phyloP scores from a whole-genome alignment of 805 yeast species.

The Saturnispora hagleri region DNA sequence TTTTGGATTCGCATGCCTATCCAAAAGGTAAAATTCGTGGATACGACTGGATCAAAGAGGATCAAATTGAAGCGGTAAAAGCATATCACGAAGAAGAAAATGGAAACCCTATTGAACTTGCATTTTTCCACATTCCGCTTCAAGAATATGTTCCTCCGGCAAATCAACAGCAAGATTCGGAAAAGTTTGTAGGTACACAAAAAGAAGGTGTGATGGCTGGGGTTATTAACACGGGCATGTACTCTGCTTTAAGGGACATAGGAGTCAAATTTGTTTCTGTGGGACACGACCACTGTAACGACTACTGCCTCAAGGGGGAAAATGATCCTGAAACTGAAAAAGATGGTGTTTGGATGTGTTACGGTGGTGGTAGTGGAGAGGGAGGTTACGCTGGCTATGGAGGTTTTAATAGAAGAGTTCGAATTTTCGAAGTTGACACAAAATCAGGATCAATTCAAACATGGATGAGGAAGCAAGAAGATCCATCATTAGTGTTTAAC shows the following conservation, averaged over 20 bases:
- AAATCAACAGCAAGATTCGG: background rate
- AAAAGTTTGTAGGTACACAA: slow-evolving; percentile 45
- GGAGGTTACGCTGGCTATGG: slow-evolving; percentile 96
- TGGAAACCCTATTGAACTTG: slow-evolving; percentile 53
- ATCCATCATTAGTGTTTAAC: slow-evolving; percentile 29
- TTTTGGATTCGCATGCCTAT: slow-evolving; percentile 78
- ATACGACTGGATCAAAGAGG: slow-evolving; percentile 68
- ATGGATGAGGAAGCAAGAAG: slow-evolving; percentile 66
- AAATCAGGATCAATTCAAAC: slow-evolving; percentile 39
- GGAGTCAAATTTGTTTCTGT: slow-evolving; percentile 72
- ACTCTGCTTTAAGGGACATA: slow-evolving; percentile 45
- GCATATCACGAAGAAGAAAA: slow-evolving; percentile 6
- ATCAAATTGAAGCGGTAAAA: slow-evolving; percentile 18
- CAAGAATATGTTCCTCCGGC: slow-evolving; percentile 51
- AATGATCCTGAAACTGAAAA: slow-evolving; percentile 9
- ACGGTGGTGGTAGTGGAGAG: slow-evolving; percentile 90
- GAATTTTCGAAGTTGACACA: slow-evolving; percentile 62
- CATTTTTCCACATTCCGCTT: slow-evolving; percentile 89
- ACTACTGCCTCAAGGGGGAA: slow-evolving; percentile 63
- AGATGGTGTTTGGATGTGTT: slow-evolving; percentile 72
- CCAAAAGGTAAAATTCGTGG: slow-evolving; percentile 66
- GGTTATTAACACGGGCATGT: slow-evolving; percentile 54
- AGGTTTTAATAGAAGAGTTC: slow-evolving; percentile 69
- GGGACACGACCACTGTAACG: slow-evolving; percentile 96
- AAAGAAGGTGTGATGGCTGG: slow-evolving; percentile 81